These are phyloP conservation scores for Papiliotrema terrestris DNA, from an alignment of 1,284 basidiomycete species.

Conservation along the genomic window DNA sequence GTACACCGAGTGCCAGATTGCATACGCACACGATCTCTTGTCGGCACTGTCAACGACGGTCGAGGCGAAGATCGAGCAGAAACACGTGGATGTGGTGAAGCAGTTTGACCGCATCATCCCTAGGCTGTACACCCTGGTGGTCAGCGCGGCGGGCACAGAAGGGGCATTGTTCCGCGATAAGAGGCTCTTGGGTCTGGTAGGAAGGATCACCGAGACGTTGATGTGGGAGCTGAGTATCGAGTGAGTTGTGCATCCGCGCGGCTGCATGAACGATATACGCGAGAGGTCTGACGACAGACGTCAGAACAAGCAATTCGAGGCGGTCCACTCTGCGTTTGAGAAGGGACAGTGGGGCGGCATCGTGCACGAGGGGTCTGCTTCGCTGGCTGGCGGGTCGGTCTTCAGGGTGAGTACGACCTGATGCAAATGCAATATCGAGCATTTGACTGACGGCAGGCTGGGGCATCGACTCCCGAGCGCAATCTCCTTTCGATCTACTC, in stretches of 20 bases:
- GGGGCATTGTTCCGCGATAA: slow-evolving; percentile 57
- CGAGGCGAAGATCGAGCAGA: slow-evolving; percentile 59
- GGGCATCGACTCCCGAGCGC: slow-evolving; percentile 55
- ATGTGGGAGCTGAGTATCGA: slow-evolving; percentile 60
- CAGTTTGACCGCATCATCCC: slow-evolving; percentile 72
- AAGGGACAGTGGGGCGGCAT: slow-evolving; percentile 58
- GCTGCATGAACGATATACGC: background rate
- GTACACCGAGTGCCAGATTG: slow-evolving; percentile 57
- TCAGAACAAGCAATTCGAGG: slow-evolving; percentile 55
- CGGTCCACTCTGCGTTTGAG: slow-evolving; percentile 60
- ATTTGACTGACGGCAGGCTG: slow-evolving; percentile 30
- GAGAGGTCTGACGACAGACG: slow-evolving; percentile 50
- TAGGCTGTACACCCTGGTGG: slow-evolving; percentile 65
- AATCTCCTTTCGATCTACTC: slow-evolving; percentile 66
- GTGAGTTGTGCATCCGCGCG: slow-evolving; percentile 56
- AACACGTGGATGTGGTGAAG: slow-evolving; percentile 69
- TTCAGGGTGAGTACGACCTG: background rate
- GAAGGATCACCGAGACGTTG: slow-evolving; percentile 65
- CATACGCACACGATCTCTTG: slow-evolving; percentile 81
- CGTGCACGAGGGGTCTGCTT: slow-evolving; percentile 52
- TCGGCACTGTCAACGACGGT: slow-evolving; percentile 64
- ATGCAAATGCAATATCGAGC: no score
- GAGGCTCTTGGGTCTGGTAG: slow-evolving; percentile 63
- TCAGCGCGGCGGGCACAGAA: slow-evolving; percentile 52
- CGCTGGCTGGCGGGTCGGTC: slow-evolving; percentile 40